These are phyloP conservation scores for Xylaria sp. DNA, from an alignment of 2,329 filamentous ascomycete genomes.

Conservation along the genomic window DNA sequence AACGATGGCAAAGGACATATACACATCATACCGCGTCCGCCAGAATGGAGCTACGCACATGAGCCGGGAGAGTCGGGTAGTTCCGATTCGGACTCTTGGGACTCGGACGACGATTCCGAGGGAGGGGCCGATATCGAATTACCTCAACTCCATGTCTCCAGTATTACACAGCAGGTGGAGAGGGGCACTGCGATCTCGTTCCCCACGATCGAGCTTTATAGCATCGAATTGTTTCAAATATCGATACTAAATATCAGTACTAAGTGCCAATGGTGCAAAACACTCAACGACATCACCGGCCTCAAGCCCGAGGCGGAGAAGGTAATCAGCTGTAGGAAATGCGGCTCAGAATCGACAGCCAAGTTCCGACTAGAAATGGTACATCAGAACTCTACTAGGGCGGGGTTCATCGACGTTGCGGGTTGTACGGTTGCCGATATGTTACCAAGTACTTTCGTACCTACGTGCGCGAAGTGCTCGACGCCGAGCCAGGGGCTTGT, in stretches of 20 bases:
- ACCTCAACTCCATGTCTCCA: conserved; percentile 32
- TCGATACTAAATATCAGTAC: conserved; percentile 69
- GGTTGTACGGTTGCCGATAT: conserved; percentile 78
- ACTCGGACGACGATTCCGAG: conserved; percentile 55
- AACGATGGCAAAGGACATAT: conserved; percentile 66
- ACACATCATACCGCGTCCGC: conserved; percentile 74
- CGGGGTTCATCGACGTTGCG: conserved; percentile 78
- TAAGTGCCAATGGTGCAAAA: conserved; percentile 82
- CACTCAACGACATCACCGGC: conserved; percentile 70
- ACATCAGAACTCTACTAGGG: conserved; percentile 73
- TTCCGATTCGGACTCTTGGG: conserved; percentile 47
- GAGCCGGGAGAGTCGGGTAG: conserved; percentile 49
- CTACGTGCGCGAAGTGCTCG: conserved; percentile 79
- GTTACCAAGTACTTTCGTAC: conserved; percentile 78
- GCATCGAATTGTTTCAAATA: conserved; percentile 77
- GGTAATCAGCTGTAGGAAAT: conserved; percentile 62
- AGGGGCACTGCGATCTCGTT: conserved; percentile 79
- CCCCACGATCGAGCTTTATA: conserved; percentile 75
- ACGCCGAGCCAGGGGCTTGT: conserved; percentile 70
- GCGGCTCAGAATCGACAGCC: conserved; percentile 56
- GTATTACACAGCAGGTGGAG: conserved; percentile 55
- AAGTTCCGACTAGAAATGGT: conserved; percentile 72
- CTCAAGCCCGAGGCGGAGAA: conserved; percentile 63
- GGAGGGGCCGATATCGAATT: conserved; percentile 47
- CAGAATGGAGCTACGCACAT: conserved; percentile 70